Evolutionary conservation across 768 basidiomycete genomes (phyloP), one percentile per base, ranked within the genome.

Genomic region (Xerocomellus amylosporus): DNA sequence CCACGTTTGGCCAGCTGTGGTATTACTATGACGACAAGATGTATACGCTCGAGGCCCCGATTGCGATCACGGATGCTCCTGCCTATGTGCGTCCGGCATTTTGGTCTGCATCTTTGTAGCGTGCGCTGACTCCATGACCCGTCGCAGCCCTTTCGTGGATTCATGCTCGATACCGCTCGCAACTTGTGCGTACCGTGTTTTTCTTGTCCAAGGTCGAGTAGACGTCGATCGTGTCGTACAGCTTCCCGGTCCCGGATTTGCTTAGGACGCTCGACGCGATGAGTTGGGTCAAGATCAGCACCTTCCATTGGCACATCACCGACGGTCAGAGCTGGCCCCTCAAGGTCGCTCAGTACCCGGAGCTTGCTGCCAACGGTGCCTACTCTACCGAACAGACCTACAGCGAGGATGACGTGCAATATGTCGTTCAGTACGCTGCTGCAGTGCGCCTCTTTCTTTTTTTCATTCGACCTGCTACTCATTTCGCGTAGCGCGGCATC

Each of bases 301-400:
- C 81, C 2, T 80, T 93, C 61, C 89, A 93, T 59, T 93, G 90
- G 91, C 92, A 93, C 64, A 76, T 90, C 53, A 83, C 84, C 34
- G 92, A 94, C 70, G 83, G 84, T 50, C 89, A 93, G 62, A 85
- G 83, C 34, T 94, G 89, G 74, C 90, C 92, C 2, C 75, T 93
- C 15, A 74, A 79, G 37, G 72, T 93, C 19, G 73, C 81, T 4
- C 77, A 77, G 10, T 86, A 80, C 64, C 78, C 85, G 0, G 80
- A 82, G 51, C 73, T 93, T 1, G 75, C 87, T 10, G 55, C 58
- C 17, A 76, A 79, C 2, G 91, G 87, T 2, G 88, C 91, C 12
- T 94, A 94, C 71, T 82, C 82, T 4, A 12, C 77, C 0, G 52
- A 58, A 0, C 69, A 79, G 30, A 73, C 80, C 0, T 94, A 91